These are phyloP conservation scores for Fusarium bactridioides DNA, from an alignment of 2,329 filamentous ascomycete genomes.

Conservation along the genomic window DNA sequence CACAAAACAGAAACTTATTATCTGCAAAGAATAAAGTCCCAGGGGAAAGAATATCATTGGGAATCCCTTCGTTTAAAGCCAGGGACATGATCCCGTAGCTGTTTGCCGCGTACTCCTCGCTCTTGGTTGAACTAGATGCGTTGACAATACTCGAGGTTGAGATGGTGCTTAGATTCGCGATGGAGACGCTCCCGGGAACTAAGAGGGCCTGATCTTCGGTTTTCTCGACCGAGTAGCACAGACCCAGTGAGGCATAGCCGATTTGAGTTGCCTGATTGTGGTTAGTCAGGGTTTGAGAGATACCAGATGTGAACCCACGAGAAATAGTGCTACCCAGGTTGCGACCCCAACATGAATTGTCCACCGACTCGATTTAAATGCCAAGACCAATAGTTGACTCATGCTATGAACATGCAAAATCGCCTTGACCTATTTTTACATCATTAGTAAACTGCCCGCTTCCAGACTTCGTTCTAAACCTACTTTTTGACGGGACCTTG, in stretches of 20 bases:
- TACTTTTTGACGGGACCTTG: neutral
- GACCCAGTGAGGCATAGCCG: neutral
- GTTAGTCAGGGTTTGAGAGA: neutral
- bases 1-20: neutral
- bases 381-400: neutral
- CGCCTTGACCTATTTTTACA: neutral
- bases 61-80: neutral
- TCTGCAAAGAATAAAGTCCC: neutral
- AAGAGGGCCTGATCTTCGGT: neutral
- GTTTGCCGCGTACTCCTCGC: neutral
- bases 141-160: neutral
- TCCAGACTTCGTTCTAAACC: accelerated
- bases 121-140: neutral
- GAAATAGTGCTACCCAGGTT: neutral
- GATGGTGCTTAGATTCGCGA: neutral
- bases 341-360: neutral
- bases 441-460: neutral
- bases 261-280: neutral
- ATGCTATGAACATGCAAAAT: neutral
- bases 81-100: neutral
- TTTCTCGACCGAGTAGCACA: neutral
- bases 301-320: accelerated
- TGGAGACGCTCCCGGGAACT: neutral
- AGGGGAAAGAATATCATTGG: neutral
- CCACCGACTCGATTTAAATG: neutral